A percentile compares a stretch with the other conserved stretches of the same genome.
Evolutionary conservation across 129 eudicot species (phyloP).

Genomic region (Helianthus annuus): DNA sequence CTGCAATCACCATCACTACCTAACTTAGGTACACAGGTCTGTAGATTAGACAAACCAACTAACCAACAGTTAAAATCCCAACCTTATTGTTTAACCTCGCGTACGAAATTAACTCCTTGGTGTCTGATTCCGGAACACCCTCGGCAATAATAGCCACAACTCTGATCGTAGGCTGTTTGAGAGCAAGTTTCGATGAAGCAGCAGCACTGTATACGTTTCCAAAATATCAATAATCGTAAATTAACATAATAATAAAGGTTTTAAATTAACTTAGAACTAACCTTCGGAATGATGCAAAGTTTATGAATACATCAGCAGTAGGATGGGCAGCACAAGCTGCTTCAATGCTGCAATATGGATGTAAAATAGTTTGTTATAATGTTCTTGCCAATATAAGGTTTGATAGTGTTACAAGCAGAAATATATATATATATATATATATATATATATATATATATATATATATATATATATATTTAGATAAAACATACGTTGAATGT

Average conservation of each 20-base stretch:
- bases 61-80: conserved; percentile 10
- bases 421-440: neutral
- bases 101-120: conserved; percentile 88
- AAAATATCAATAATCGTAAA: neutral
- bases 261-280: conserved; percentile 31
- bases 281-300: conserved; percentile 97
- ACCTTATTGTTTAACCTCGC: conserved; percentile 96
- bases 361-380: neutral
- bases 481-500: conserved; percentile 73
- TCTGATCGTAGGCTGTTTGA: conserved; percentile 94
- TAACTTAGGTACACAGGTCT: conserved; percentile 18
- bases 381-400: neutral
- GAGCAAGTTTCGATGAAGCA: conserved; percentile 93
- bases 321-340: conserved; percentile 98
- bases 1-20: conserved; percentile 40
- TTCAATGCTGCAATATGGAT: conserved; percentile 66
- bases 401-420: neutral
- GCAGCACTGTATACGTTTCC: conserved; percentile 70
- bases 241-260: neutral
- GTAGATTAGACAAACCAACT: neutral
- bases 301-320: conserved; percentile 95
- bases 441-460: neutral
- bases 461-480: neutral
- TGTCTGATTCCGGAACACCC: conserved; percentile 95
- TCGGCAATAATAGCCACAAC: conserved; percentile 97